These are phyloP conservation scores for Apophysomyces elegans DNA, from an alignment of 371 early-diverging fungal species.

Conservation along the genomic window DNA sequence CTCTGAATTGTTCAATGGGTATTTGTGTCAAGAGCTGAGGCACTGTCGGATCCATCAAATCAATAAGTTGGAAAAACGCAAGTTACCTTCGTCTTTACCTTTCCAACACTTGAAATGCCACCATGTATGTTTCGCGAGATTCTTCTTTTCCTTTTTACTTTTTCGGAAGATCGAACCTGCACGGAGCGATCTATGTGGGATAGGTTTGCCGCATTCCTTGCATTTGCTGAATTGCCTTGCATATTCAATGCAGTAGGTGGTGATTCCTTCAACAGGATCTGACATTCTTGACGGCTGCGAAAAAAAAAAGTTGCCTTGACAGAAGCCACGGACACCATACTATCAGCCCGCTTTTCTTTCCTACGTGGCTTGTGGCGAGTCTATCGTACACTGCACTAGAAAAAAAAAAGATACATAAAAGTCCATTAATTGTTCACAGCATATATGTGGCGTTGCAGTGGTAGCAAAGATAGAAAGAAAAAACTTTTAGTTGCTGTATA, in stretches of 20 bases:
- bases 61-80: not conserved
- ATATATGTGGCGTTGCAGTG: too few species aligned
- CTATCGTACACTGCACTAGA: not conserved
- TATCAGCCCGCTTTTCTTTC: not conserved
- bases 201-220: conserved; percentile 46
- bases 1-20: conserved; percentile 47
- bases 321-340: not conserved
- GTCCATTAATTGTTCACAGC: too few species aligned
- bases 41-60: conserved; percentile 19
- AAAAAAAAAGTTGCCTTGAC: not conserved
- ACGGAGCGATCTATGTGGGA: conserved; percentile 56
- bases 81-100: conserved; percentile 30
- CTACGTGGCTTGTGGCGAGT: not conserved
- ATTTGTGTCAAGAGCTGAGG: conserved; percentile 36
- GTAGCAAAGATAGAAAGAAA: too few species aligned
- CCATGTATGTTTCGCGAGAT: conserved; percentile 57
- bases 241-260: conserved; percentile 59
- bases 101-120: conserved; percentile 63
- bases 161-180: conserved; percentile 55
- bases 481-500: too few species aligned
- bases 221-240: conserved; percentile 52
- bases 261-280: conserved; percentile 27
- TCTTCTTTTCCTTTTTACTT: conserved; percentile 59
- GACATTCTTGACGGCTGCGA: conserved; percentile 11
- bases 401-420: too few species aligned